Evolutionary conservation across 495 filamentous ascomycete species (phyloP), one percentile per base, ranked within the genome.

Genomic region (Aspergillus coremiiformis): DNA sequence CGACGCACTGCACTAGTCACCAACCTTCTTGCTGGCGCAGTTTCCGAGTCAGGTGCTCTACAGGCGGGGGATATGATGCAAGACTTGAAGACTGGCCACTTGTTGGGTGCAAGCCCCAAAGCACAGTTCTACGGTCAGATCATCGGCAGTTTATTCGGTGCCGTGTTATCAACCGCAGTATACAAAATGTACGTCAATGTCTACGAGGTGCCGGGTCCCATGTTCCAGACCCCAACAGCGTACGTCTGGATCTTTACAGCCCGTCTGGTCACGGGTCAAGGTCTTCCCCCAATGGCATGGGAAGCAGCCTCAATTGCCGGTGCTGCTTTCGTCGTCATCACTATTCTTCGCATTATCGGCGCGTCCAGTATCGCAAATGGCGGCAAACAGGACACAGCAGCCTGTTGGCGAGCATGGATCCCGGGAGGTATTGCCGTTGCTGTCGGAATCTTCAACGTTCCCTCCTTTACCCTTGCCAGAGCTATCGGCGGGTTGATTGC

Each of bases 11-110:
- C 89, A 14, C 81, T 98, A 4, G 75, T 92, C 49, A 95, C 95
- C 54, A 99, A 99, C 54, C 78, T 97, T 10, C 79, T 99, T 9
- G 93, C 90, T 0, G 93, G 93, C n/a, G 94, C 92, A 0, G 87
- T 97, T 26, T 81, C 82, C 32, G 83, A 89, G 62, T 84, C 89
- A 44, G 93, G 92, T 20, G 93, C 93, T 6, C 74, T 95, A 27
- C 94, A 99, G 71, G 94, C 93, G 3, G 93, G 93, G 11, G 93
- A 99, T 64, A 83, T 99, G 63, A 90, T 99, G 87, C 93, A 99
- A 60, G 93, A 99, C 63, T 79, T 99, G 27, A 99, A 99, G 67
- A 96, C 93, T 0, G 93, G 93, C 4, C 90, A 99, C 67, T 72
- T 99, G 0, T 77, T 99, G 3, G 90, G 90, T 12, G 93, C 93